Evolutionary conservation across 805 yeast genomes (phyloP).

Genomic region (Barnettozyma wickerhamii): DNA sequence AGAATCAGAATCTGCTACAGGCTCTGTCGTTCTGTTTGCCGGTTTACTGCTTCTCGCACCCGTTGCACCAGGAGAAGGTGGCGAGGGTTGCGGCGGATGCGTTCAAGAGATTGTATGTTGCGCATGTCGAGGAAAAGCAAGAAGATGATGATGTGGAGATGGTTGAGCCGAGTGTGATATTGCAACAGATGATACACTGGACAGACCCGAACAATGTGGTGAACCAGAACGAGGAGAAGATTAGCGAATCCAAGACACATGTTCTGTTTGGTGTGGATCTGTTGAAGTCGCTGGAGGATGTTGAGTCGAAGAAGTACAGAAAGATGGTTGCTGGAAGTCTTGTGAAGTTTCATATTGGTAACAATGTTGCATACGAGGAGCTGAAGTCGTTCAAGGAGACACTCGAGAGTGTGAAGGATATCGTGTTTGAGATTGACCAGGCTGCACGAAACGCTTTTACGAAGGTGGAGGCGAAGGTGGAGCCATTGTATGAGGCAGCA

Average conservation of each 20-base stretch:
- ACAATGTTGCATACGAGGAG: constrained; percentile 23
- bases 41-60: constrained; percentile 76
- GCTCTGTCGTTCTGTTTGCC: constrained; percentile 85
- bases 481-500: constrained; percentile 14
- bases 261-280: constrained; percentile 52
- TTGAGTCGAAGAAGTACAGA: constrained; percentile 47
- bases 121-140: constrained; percentile 31
- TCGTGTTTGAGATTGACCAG: constrained; percentile 27
- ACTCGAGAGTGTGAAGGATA: constrained; percentile 29
- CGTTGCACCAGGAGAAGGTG: constrained; percentile 63
- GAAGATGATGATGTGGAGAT: constrained; percentile 28
- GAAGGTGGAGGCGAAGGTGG: constrained; percentile 25
- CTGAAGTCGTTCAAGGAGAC: constrained; percentile 25
- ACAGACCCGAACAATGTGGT: constrained; percentile 73
- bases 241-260: constrained; percentile 45
- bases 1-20: constrained; percentile 67
- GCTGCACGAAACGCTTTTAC: constrained; percentile 31
- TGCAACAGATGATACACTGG: constrained; percentile 78
- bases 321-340: constrained; percentile 50
- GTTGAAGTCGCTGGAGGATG: constrained; percentile 41
- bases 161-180: constrained; percentile 43
- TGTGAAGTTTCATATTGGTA: constrained; percentile 42
- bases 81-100: constrained; percentile 64
- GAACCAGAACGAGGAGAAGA: constrained; percentile 38
- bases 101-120: constrained; percentile 49